Percentiles rank a stretch among this genome's conserved stretches.
Conservation (phyloP, 2,329 filamentous ascomycete genomes). For the Aspergillus hortae region DNA sequence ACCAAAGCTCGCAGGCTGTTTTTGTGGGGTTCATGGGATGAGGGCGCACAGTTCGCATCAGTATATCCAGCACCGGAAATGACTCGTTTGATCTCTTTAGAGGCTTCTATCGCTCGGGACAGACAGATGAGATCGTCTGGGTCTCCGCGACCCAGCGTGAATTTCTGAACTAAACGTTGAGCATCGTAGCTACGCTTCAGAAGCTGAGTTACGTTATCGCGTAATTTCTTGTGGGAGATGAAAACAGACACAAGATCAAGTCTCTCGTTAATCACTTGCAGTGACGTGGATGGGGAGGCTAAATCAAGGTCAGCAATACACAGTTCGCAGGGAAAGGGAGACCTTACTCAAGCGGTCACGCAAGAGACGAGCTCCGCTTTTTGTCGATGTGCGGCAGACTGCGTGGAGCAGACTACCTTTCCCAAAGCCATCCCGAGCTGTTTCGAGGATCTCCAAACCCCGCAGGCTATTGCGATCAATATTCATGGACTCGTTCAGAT, state of each 20-base stretch:
- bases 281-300: constrained; percentile 82
- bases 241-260: constrained; percentile 80
- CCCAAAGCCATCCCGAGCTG: constrained; percentile 72
- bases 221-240: constrained; percentile 61
- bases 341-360: constrained; percentile 70
- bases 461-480: constrained; percentile 91
- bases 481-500: constrained; percentile 72
- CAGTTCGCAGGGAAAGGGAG: constrained; percentile 21
- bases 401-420: constrained; percentile 86
- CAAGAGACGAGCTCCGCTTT: constrained; percentile 80
- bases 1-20: constrained; percentile 28
- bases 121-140: constrained; percentile 84
- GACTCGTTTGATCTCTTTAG: constrained; percentile 57
- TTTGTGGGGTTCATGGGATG: constrained; percentile 15
- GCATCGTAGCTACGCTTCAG: constrained; percentile 78
- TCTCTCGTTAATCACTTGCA: constrained; percentile 71
- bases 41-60: constrained; percentile 13
- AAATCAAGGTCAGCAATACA: constrained; percentile 11
- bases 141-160: constrained; percentile 86
- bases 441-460: constrained; percentile 83
- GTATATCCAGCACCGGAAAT: constrained; percentile 21
- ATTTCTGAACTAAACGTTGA: constrained; percentile 87
- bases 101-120: constrained; percentile 74
- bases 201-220: constrained; percentile 65
- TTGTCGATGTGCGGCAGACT: constrained; percentile 85